Percentiles rank a stretch among this genome's conserved stretches.
Conservation (phyloP, 2,329 filamentous ascomycete species). For the Pseudogymnoascus verrucosus region DNA sequence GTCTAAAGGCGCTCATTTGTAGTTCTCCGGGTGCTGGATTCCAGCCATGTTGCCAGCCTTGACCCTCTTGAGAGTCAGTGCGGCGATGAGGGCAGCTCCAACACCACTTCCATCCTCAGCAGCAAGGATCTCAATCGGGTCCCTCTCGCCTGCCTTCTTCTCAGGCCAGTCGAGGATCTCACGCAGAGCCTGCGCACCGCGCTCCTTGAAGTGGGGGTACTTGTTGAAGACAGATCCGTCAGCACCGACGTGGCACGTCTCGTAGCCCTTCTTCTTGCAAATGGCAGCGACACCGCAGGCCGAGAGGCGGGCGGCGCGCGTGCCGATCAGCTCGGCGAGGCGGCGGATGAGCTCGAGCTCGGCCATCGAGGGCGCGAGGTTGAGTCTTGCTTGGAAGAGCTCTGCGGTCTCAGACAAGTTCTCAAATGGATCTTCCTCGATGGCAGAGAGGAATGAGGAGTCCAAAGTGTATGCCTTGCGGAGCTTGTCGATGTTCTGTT, state of each 20-base stretch:
- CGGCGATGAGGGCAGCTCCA: constrained; percentile 90
- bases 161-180: constrained; percentile 94
- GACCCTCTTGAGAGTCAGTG: constrained; percentile 57
- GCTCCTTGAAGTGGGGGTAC: constrained; percentile 94
- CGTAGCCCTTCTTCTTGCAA: constrained; percentile 88
- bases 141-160: constrained; percentile 65
- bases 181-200: constrained; percentile 78
- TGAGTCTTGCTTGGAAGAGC: constrained; percentile 68
- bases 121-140: constrained; percentile 78
- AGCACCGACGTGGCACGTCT: constrained; percentile 85
- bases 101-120: constrained; percentile 96
- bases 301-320: constrained; percentile 84
- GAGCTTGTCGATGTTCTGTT: constrained; percentile 71
- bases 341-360: constrained; percentile 87
- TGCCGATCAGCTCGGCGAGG: constrained; percentile 88
- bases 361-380: constrained; percentile 59
- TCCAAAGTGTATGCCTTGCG: constrained; percentile 85
- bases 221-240: constrained; percentile 99
- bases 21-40: constrained; percentile 59
- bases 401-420: constrained; percentile 86
- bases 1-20: constrained; percentile 30
- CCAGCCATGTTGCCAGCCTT: constrained; percentile 55
- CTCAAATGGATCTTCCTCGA: constrained; percentile 96
- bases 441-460: constrained; percentile 83
- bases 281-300: constrained; percentile 94